Evolutionary conservation across 176 grass and related monocot species (phyloP).

Genomic region (Rhipidocladum racemiflorum): DNA sequence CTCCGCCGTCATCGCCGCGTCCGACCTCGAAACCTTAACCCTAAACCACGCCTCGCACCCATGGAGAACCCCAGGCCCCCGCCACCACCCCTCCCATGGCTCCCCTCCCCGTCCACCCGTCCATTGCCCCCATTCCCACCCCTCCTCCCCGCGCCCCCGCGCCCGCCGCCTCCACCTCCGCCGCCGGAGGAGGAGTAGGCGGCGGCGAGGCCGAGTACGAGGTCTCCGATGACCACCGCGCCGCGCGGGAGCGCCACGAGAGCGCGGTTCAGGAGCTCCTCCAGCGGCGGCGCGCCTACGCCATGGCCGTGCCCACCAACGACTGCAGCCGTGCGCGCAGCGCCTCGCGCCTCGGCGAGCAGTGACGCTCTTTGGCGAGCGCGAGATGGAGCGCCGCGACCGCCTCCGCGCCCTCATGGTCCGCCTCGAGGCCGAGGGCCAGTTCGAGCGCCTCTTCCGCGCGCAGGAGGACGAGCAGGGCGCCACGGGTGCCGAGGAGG

Average conservation of each 20-base stretch:
- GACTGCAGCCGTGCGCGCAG: constrained; percentile 65
- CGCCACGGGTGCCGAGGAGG: constrained; percentile 28
- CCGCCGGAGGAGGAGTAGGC: too few relatives aligned
- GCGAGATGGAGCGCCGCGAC: constrained; percentile 82
- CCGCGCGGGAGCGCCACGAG: constrained; percentile 68
- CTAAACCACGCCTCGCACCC: too few relatives aligned
- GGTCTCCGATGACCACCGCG: constrained; percentile 59
- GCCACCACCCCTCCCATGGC: too few relatives aligned
- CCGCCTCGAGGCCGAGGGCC: constrained; percentile 47
- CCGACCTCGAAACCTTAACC: too few relatives aligned
- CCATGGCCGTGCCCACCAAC: constrained; percentile 86
- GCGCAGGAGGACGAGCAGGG: constrained; percentile 77
- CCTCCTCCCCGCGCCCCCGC: too few relatives aligned
- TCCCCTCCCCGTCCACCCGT: too few relatives aligned
- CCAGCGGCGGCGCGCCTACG: constrained; percentile 65
- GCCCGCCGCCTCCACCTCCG: too few relatives aligned
- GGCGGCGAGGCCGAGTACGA: constrained; percentile 55
- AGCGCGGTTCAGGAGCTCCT: constrained; percentile 73
- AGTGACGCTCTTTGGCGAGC: constrained; percentile 80
- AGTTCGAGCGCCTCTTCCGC: constrained; percentile 68
- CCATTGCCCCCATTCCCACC: too few relatives aligned
- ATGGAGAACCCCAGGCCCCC: too few relatives aligned
- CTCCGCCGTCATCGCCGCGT: too few relatives aligned
- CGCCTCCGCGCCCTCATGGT: constrained; percentile 78
- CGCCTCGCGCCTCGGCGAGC: constrained; percentile 76